These are phyloP conservation scores for Paralagenidium karlingii DNA, from an alignment of 352 stramenopile species.

Conservation along the genomic window DNA sequence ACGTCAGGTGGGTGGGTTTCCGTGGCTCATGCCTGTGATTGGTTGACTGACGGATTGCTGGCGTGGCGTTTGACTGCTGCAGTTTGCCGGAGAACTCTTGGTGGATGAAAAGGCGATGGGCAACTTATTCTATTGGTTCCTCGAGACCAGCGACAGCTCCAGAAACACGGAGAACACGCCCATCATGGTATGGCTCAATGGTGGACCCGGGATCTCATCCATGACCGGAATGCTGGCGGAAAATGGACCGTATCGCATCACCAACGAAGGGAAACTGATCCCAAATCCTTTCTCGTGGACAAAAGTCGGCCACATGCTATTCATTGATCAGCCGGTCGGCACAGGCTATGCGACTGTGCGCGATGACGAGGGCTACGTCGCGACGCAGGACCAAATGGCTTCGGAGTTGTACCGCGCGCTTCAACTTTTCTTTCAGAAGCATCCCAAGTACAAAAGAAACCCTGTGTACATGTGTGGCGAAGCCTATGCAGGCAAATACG, in stretches of 20 bases:
- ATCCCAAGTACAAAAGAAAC: conserved; percentile 66
- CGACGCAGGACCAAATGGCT: conserved; percentile 49
- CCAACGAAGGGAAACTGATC: conserved; percentile 47
- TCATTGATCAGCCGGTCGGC: conserved; percentile 73
- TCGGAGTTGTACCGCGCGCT: conserved; percentile 89
- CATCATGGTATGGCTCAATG: conserved; percentile 72
- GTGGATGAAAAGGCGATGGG: conserved; percentile 41
- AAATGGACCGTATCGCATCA: conserved; percentile 69
- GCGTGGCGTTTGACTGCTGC: no score
- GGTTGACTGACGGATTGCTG: no score
- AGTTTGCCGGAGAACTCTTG: conserved; percentile 58
- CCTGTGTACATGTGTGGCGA: conserved; percentile 77
- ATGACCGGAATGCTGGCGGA: conserved; percentile 70
- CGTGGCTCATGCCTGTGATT: conserved; percentile 2
- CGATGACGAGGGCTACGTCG: conserved; percentile 57
- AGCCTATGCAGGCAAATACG: conserved; percentile 96
- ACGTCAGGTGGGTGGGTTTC: conserved; percentile 27
- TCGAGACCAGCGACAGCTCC: conserved; percentile 38
- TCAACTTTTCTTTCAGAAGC: conserved; percentile 79
- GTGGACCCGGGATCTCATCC: conserved; percentile 58
- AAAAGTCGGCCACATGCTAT: conserved; percentile 69
- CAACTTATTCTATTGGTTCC: conserved; percentile 81
- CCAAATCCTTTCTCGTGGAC: conserved; percentile 60
- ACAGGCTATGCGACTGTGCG: conserved; percentile 66
- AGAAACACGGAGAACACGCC: conserved; percentile 36